Conservation (phyloP, 78 protist genomes). For the Tieghemostelium lacteum region DNA sequence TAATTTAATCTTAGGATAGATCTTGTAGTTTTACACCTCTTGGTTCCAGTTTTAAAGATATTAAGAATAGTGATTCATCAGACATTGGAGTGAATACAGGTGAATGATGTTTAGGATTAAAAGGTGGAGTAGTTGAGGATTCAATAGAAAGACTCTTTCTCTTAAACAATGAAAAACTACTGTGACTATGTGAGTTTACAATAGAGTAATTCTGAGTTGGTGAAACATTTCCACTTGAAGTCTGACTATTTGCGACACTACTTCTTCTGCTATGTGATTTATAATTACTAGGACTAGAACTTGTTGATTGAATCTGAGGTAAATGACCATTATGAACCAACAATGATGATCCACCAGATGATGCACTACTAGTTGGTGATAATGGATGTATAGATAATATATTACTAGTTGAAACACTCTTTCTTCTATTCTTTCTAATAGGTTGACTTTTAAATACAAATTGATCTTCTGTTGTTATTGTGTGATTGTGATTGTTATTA, state of each 20-base stretch:
- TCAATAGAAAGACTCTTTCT: conserved; percentile 14
- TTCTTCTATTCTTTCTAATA: conserved; percentile 15
- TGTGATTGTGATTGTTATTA: neutral
- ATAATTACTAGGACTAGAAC: neutral
- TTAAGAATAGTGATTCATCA: conserved; percentile 41
- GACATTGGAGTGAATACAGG: conserved; percentile 33
- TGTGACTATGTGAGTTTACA: neutral
- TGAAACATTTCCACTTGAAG: neutral
- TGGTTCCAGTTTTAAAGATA: conserved; percentile 57
- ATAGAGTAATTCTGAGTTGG: neutral
- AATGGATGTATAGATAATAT: neutral
- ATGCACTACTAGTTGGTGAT: neutral
- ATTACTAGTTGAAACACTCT: conserved; percentile 59
- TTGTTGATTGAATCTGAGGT: too few relatives aligned
- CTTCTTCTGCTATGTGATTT: conserved; percentile 5
- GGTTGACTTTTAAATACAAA: neutral
- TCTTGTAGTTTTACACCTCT: conserved; percentile 51
- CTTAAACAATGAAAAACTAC: conserved; percentile 9
- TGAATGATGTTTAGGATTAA: neutral
- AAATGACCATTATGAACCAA: too few relatives aligned
- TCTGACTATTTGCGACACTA: neutral
- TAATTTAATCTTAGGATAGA: conserved; percentile 15
- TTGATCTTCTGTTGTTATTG: neutral
- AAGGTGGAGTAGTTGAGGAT: conserved; percentile 9
- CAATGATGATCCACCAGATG: too few relatives aligned